Percentiles rank a stretch among this genome's conserved stretches.
Evolutionary conservation across 805 yeast species (phyloP).

Genomic region (Ascoidea rubescens): DNA sequence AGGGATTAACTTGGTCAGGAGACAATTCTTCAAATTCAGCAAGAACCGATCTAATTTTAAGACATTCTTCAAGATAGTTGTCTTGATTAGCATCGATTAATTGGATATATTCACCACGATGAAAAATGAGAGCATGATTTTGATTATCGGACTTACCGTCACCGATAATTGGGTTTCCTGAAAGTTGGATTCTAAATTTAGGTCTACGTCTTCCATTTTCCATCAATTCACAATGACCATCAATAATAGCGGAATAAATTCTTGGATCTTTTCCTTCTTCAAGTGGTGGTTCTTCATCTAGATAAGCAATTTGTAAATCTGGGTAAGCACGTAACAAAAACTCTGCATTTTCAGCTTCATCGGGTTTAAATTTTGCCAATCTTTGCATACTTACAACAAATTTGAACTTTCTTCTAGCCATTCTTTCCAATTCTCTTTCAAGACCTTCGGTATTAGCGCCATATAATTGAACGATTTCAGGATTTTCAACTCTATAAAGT

Average conservation of each 20-base stretch:
- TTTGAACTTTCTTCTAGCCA: slow-evolving; percentile 76
- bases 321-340: slow-evolving; percentile 75
- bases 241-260: slow-evolving; percentile 65
- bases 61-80: slow-evolving; percentile 74
- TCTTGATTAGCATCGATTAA: slow-evolving; percentile 82
- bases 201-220: slow-evolving; percentile 67
- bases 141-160: slow-evolving; percentile 86
- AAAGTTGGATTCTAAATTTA: slow-evolving; percentile 59
- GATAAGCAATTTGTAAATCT: slow-evolving; percentile 77
- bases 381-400: slow-evolving; percentile 81
- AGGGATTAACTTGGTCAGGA: slow-evolving; percentile 69
- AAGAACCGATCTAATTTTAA: slow-evolving; percentile 66
- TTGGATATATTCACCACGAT: slow-evolving; percentile 78
- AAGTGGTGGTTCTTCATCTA: slow-evolving; percentile 82
- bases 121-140: slow-evolving; percentile 65
- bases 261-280: slow-evolving; percentile 57
- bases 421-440: slow-evolving; percentile 85
- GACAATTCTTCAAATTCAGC: slow-evolving; percentile 74
- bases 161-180: slow-evolving; percentile 79
- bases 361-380: slow-evolving; percentile 53
- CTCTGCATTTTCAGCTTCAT: slow-evolving; percentile 71
- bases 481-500: slow-evolving; percentile 53
- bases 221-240: slow-evolving; percentile 64
- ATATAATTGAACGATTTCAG: slow-evolving; percentile 32
- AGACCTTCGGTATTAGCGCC: slow-evolving; percentile 96